These are phyloP conservation scores for Alternaria hordeiaustralica DNA, from an alignment of 2,329 filamentous ascomycete genomes.

Conservation along the genomic window DNA sequence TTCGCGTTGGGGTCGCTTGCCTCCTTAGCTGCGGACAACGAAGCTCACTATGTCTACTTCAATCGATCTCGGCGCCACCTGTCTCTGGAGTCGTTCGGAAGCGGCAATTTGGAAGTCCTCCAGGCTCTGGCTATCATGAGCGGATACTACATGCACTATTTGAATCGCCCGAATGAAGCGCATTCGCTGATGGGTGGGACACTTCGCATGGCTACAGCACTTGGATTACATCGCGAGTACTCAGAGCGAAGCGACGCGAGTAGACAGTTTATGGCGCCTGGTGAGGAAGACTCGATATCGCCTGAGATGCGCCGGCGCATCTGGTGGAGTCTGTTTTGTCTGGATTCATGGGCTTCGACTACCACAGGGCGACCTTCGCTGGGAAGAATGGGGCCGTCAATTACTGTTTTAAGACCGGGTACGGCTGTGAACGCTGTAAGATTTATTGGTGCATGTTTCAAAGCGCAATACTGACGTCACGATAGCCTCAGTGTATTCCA, in stretches of 20 bases:
- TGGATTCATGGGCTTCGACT: conserved; percentile 54
- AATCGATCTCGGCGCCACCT: conserved; percentile 71
- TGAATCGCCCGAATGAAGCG: conserved; percentile 78
- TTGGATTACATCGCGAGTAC: conserved; percentile 74
- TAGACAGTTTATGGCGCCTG: conserved; percentile 23
- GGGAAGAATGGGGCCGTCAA: conserved; percentile 48
- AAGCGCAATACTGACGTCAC: conserved; percentile 6
- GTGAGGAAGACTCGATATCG: conserved; percentile 44
- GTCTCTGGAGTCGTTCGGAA: conserved; percentile 70
- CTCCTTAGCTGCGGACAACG: conserved; percentile 67
- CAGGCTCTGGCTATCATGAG: conserved; percentile 75
- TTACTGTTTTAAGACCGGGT: conserved; percentile 48
- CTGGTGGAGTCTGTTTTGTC: conserved; percentile 55
- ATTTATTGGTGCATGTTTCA: not conserved
- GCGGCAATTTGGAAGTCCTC: conserved; percentile 74
- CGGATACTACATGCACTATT: conserved; percentile 79
- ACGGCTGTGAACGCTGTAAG: conserved; percentile 42
- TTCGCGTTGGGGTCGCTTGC: conserved; percentile 77
- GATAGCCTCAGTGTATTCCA: conserved; percentile 27
- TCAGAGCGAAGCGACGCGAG: conserved; percentile 41
- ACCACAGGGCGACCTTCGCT: conserved; percentile 52
- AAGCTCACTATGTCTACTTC: conserved; percentile 74
- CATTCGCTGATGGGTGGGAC: conserved; percentile 75
- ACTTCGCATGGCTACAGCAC: conserved; percentile 74
- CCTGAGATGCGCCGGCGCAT: conserved; percentile 51